Conservation (phyloP, 139 green algal species). For the Picochlorum sp. region DNA sequence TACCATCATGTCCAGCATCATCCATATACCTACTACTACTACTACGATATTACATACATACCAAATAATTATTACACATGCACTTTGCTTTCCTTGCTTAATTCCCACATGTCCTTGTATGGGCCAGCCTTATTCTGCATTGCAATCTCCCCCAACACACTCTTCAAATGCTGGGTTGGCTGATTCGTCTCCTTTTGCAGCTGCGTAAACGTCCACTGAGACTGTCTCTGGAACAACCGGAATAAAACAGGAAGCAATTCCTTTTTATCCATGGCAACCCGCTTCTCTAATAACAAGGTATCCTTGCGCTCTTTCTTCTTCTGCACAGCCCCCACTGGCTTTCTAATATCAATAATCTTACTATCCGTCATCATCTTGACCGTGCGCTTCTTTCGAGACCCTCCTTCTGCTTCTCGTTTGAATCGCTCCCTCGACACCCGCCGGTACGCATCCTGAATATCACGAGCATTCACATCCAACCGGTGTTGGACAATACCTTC, state of each 20-base stretch:
- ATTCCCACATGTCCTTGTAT: conserved; percentile 44
- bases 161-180: conserved; percentile 41
- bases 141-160: conserved; percentile 25
- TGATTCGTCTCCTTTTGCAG: conserved; percentile 50
- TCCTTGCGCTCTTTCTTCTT: not conserved
- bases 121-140: conserved; percentile 28
- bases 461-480: conserved; percentile 34
- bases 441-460: conserved; percentile 27
- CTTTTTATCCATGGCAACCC: conserved; percentile 25
- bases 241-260: conserved; percentile 41
- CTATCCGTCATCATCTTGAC: conserved; percentile 19
- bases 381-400: not conserved
- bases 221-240: conserved; percentile 45
- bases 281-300: conserved; percentile 12
- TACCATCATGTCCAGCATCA: not conserved
- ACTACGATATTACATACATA: not conserved
- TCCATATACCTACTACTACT: not conserved
- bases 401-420: conserved; percentile 2
- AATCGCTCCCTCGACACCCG: conserved; percentile 21
- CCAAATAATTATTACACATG: not conserved
- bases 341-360: conserved; percentile 17
- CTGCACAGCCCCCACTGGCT: conserved; percentile 2
- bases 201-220: conserved; percentile 41
- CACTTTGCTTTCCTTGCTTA: conserved; percentile 34
- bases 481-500: conserved; percentile 37